Conservation (phyloP, 176 grass and related monocot genomes). For the Musa acuminata region DNA sequence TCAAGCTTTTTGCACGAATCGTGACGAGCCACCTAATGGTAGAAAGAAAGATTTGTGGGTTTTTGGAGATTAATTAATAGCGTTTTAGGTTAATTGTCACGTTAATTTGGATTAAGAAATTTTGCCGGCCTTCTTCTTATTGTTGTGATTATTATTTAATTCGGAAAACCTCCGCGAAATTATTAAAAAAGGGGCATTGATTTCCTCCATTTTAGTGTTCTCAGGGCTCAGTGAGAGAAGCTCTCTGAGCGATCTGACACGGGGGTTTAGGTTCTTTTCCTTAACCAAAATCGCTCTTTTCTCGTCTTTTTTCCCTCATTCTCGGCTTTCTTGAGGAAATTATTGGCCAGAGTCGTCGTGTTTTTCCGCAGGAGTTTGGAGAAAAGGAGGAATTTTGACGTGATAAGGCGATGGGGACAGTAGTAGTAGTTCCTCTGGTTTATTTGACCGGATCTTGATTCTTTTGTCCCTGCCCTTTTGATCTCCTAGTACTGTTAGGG, state of each 20-base stretch:
- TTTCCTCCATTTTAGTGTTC: slow-evolving; percentile 1
- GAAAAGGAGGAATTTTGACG: slow-evolving; percentile 16
- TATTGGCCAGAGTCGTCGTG: background rate
- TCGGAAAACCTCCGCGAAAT: background rate
- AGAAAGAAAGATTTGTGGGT: no score
- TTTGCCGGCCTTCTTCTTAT: background rate
- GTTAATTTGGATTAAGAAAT: no score
- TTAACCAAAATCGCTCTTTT: slow-evolving; percentile 21
- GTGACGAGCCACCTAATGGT: no score
- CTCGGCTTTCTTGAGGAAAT: slow-evolving; percentile 14
- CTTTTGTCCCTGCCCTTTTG: slow-evolving; percentile 6
- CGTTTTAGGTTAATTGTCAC: no score
- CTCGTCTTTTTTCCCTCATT: slow-evolving; percentile 18
- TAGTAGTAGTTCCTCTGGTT: slow-evolving; percentile 12
- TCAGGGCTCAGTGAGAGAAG: background rate
- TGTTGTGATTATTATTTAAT: background rate
- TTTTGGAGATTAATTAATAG: no score
- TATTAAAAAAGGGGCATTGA: background rate
- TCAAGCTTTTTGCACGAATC: no score
- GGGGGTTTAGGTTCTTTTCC: slow-evolving; percentile 3
- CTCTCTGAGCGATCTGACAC: background rate
- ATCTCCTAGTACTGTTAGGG: background rate
- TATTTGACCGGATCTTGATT: slow-evolving; percentile 11
- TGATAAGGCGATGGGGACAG: background rate
- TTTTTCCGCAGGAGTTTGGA: slow-evolving; percentile 22